A percentile compares a stretch with the other conserved stretches of the same genome.
These are phyloP conservation scores for Amoebophrya sp. DNA, from an alignment of 169 alveolate species.

Conservation along the genomic window DNA sequence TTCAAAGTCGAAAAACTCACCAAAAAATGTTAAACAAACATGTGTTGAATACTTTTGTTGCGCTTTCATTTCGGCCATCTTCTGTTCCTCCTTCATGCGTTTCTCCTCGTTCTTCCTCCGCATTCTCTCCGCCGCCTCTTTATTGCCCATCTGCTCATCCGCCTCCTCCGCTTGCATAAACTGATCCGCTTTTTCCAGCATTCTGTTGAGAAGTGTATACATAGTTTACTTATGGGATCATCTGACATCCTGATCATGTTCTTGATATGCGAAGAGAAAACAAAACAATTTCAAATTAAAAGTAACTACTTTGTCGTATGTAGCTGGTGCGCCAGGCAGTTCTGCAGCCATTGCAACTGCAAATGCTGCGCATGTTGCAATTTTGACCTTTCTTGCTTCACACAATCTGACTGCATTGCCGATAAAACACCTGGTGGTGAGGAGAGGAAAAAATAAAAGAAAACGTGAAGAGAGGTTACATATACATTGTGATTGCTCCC, in stretches of 20 bases:
- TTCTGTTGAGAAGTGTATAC: no score
- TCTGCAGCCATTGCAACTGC: conserved; percentile 1
- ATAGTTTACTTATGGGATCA: no score
- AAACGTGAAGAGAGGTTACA: no score
- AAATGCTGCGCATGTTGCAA: neutral
- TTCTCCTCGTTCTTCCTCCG: conserved; percentile 8
- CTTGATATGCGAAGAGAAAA: no score
- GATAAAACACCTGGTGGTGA: neutral
- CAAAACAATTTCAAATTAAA: no score
- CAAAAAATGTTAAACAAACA: neutral
- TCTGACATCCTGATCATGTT: no score
- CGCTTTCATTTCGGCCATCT: neutral
- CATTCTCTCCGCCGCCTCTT: conserved; percentile 27
- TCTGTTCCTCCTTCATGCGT: conserved; percentile 27
- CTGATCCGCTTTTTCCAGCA: conserved; percentile 26
- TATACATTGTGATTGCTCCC: no score
- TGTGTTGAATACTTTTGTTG: neutral
- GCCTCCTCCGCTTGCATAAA: conserved; percentile 29
- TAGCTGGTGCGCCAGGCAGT: conserved; percentile 17
- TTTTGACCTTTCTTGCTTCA: neutral
- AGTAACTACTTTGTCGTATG: neutral
- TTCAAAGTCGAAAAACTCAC: no score
- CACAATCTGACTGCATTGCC: neutral
- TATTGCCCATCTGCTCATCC: neutral
- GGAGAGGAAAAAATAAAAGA: no score